Base-by-base conservation (phyloP, 2,329 filamentous ascomycete species). In the Coleophoma cylindrospora region DNA sequence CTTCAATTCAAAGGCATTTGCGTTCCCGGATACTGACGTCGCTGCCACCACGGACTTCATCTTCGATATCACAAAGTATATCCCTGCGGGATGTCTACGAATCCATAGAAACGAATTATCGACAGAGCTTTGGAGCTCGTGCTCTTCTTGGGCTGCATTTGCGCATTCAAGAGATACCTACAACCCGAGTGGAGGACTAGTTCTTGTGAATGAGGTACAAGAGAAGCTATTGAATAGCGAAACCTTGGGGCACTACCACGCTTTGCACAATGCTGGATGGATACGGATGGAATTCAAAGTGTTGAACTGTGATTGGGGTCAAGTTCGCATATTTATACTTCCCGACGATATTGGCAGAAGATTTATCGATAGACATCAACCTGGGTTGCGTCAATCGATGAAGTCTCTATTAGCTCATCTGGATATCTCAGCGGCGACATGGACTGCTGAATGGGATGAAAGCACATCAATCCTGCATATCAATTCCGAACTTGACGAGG, bases 261-360 rank as follows among this genome's bases (percentile, higher is more conserved):
- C 49, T 7, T 45, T 66, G 2, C 56, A 58, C 32, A 48, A 50
- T 36, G 54, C 52, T 8, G 54, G 55, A n/a, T 66, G 61, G 62
- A 60, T 65, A 43, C 55, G 63, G 14, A 54, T 64, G 53, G 59
- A 64, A 34, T 64, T 63, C 34, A 60, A 56, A 41, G 43, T 43
- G 1, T 55, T 52, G 5, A 51, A 58, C 40, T n/a, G 47, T n/a
- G 4, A 52, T 14, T 48, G 10, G 17, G 63, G 62, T 8, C 62
- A 64, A 44, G 38, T 81, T 8, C 74, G 84, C 19, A 70, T 89
- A 1, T 83, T 85, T 58, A 57, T 87, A 4, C 73, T 88, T 2
- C 83, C 85, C 2, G 81, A 87, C 55, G 87, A 91, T 65, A 71
- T 81, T 34, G 74, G 76, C 2, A 75, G 80, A 32, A 63, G 70